Percentiles rank a stretch among this genome's conserved stretches.
phyloP scores from a whole-genome alignment of 2,329 filamentous ascomycete genomes.

The Colletotrichum spaethianum region DNA sequence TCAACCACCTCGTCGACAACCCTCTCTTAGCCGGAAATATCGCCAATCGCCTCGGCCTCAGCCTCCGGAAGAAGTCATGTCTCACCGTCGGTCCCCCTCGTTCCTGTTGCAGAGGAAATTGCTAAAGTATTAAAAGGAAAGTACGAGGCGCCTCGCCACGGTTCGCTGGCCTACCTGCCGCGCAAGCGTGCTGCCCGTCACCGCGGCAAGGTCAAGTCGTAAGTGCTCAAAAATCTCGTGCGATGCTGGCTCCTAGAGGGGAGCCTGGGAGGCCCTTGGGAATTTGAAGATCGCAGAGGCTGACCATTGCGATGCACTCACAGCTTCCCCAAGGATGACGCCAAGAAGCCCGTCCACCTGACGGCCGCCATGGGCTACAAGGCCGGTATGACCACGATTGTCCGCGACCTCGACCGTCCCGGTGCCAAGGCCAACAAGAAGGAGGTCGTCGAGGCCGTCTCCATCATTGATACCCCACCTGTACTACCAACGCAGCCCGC shows the following conservation, averaged over 20 bases:
- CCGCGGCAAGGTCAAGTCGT: constrained; percentile 99
- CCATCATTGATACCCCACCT: constrained; percentile 92
- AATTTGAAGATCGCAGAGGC: constrained; percentile 46
- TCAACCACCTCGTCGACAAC: constrained; percentile 3
- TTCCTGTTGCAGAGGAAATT: too few species aligned
- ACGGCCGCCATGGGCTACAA: constrained; percentile 99
- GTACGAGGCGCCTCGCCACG: constrained; percentile 92
- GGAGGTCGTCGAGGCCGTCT: constrained; percentile 91
- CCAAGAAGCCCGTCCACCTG: constrained; percentile 99
- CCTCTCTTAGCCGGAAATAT: too few species aligned
- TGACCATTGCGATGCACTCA: constrained; percentile 45
- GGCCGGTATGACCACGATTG: constrained; percentile 99
- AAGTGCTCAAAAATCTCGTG: constrained; percentile 59
- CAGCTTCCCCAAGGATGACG: constrained; percentile 99
- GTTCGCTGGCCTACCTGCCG: constrained; percentile 89
- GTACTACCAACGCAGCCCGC: constrained; percentile 91
- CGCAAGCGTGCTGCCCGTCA: constrained; percentile 95
- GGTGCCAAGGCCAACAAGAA: constrained; percentile 99
- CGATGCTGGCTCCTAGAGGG: neutral
- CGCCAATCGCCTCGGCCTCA: constrained; percentile 39
- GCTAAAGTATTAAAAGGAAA: constrained; percentile 43
- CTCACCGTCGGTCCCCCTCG: constrained; percentile 44
- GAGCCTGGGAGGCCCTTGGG: constrained; percentile 40
- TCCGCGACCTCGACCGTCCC: constrained; percentile 98
- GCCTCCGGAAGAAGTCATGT: constrained; percentile 40